A percentile compares a stretch with the other conserved stretches of the same genome.
These are phyloP conservation scores for Mycotypha africana DNA, from an alignment of 371 early-diverging fungal species.

Conservation along the genomic window DNA sequence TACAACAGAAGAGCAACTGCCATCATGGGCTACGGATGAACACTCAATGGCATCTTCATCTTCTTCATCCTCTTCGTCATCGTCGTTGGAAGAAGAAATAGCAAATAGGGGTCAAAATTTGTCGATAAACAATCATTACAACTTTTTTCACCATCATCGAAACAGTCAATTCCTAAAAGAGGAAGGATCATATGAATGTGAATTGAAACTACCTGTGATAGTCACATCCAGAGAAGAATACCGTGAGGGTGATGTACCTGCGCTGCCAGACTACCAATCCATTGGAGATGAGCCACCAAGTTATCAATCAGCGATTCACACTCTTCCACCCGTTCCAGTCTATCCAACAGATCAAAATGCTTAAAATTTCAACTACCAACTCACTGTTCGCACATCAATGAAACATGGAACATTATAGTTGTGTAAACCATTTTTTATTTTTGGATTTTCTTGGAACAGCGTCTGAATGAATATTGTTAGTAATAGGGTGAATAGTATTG, in stretches of 20 bases:
- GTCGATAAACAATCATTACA: slow-evolving; percentile 3
- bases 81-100: too few relatives aligned
- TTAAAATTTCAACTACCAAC: too few relatives aligned
- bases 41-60: too few relatives aligned
- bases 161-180: too few relatives aligned
- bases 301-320: slow-evolving; percentile 7
- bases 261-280: slow-evolving; percentile 11
- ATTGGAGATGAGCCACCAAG: slow-evolving; percentile 9
- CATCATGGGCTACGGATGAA: too few relatives aligned
- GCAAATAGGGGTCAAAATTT: too few relatives aligned
- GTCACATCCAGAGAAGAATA: slow-evolving; percentile 18
- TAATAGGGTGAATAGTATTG: too few relatives aligned
- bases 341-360: slow-evolving; percentile 3
- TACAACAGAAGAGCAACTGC: too few relatives aligned
- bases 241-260: slow-evolving; percentile 11
- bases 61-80: too few relatives aligned
- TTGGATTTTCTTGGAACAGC: not conserved
- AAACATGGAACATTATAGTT: too few relatives aligned
- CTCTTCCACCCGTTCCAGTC: slow-evolving; percentile 10
- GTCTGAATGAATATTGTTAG: not conserved
- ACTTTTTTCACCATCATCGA: not conserved
- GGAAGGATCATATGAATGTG: slow-evolving; percentile 7
- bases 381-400: too few relatives aligned
- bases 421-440: not conserved
- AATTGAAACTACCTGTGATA: slow-evolving; percentile 6